phyloP scores from a whole-genome alignment of 2,329 filamentous ascomycete species.

The Corinectria fuckeliana region DNA sequence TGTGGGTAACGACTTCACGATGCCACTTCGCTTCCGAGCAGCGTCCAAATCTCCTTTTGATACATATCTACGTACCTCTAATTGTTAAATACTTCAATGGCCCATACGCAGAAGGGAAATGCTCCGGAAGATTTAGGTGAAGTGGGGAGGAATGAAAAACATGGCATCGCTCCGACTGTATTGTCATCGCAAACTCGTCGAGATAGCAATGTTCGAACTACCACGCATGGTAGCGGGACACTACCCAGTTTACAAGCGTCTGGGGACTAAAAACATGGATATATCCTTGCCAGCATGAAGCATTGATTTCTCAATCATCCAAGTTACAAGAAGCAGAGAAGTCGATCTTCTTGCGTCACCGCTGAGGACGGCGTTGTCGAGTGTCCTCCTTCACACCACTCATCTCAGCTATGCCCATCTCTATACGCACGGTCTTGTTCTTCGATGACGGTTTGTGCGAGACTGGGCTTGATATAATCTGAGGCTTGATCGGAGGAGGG shows the following conservation, averaged over 20 bases:
- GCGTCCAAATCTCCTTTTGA: not conserved
- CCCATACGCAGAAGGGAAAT: not conserved
- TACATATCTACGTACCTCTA: not conserved
- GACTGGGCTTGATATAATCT: too few species aligned
- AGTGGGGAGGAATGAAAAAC: not conserved
- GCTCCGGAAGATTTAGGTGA: not conserved
- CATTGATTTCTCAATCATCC: not conserved
- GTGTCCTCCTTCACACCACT: too few species aligned
- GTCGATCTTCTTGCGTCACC: not conserved
- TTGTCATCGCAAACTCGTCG: not conserved
- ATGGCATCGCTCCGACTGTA: not conserved
- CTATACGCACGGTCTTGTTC: too few species aligned
- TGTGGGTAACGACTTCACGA: not conserved
- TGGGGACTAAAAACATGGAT: not conserved
- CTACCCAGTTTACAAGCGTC: not conserved
- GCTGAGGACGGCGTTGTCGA: too few species aligned
- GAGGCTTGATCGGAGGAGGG: too few species aligned
- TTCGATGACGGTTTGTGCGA: too few species aligned
- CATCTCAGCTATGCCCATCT: too few species aligned
- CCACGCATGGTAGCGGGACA: not conserved
- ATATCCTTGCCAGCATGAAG: not conserved
- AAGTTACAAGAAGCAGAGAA: not conserved
- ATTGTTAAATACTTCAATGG: not conserved
- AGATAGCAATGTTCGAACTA: not conserved
- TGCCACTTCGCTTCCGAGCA: not conserved